A percentile compares a stretch with the other conserved stretches of the same genome.
Conservation (phyloP, 1,139 yeast species). For the Candida anutae region DNA sequence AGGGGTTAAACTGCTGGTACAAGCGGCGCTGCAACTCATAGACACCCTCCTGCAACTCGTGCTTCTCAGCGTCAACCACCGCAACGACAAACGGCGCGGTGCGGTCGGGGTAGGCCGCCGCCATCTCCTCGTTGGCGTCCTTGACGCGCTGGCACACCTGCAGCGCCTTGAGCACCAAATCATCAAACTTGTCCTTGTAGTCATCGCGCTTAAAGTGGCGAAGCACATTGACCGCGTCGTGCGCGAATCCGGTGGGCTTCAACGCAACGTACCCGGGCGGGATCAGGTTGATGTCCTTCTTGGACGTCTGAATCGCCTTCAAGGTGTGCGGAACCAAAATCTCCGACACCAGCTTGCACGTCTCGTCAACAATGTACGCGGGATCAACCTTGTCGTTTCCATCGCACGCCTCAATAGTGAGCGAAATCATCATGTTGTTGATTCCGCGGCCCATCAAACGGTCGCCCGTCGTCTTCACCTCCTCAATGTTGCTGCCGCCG, state of each 20-base stretch:
- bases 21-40: slow-evolving; percentile 83
- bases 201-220: slow-evolving; percentile 45
- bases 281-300: slow-evolving; percentile 48
- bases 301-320: slow-evolving; percentile 35
- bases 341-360: slow-evolving; percentile 58
- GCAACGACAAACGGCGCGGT: slow-evolving; percentile 77
- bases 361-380: slow-evolving; percentile 54
- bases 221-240: slow-evolving; percentile 70
- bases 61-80: slow-evolving; percentile 90
- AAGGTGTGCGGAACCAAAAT: slow-evolving; percentile 68
- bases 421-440: slow-evolving; percentile 87
- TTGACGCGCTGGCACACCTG: slow-evolving; percentile 48
- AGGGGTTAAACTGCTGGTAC: slow-evolving; percentile 65
- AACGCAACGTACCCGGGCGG: slow-evolving; percentile 84
- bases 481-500: slow-evolving; percentile 76
- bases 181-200: slow-evolving; percentile 47
- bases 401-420: slow-evolving; percentile 89
- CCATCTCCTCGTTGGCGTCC: slow-evolving; percentile 43
- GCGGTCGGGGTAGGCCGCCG: slow-evolving; percentile 53
- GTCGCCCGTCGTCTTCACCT: slow-evolving; percentile 65
- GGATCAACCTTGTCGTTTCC: slow-evolving; percentile 62
- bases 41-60: slow-evolving; percentile 82
- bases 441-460: slow-evolving; percentile 66
- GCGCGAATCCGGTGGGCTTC: slow-evolving; percentile 86
- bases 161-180: slow-evolving; percentile 59